phyloP scores from a whole-genome alignment of 1,284 basidiomycete genomes.

The Microbotryomycetes sp. region DNA sequence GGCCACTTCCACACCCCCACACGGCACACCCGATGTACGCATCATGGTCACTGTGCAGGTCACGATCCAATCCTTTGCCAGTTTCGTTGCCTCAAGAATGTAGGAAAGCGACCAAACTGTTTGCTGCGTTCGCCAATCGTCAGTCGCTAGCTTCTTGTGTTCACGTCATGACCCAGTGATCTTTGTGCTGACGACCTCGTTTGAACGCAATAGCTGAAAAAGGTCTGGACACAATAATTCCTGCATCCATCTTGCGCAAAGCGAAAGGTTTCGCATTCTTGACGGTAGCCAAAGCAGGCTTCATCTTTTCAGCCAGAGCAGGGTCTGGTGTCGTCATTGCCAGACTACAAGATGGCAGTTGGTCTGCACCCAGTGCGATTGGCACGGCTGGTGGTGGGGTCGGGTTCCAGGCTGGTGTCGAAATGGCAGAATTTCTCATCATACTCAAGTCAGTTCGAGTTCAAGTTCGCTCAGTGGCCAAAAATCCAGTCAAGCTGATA shows the following conservation, averaged over 20 bases:
- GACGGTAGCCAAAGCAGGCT: constrained; percentile 46
- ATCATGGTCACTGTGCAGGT: not conserved
- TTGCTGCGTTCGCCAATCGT: constrained; percentile 21
- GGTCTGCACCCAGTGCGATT: constrained; percentile 91
- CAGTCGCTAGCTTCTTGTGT: constrained; percentile 30
- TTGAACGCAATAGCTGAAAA: constrained; percentile 13
- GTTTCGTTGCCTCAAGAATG: constrained; percentile 50
- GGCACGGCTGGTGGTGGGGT: constrained; percentile 75
- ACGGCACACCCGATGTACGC: not conserved
- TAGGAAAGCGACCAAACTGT: constrained; percentile 50
- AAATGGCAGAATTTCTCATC: constrained; percentile 81
- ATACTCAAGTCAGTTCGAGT: constrained; percentile 69
- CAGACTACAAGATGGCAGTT: constrained; percentile 76
- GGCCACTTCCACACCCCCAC: not conserved
- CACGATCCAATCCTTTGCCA: constrained; percentile 39
- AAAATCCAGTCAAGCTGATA: not conserved
- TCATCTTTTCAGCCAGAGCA: constrained; percentile 56
- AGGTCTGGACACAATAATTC: constrained; percentile 42
- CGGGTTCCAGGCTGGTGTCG: constrained; percentile 61
- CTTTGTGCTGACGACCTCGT: constrained; percentile 12
- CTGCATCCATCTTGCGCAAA: constrained; percentile 53
- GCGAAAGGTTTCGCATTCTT: constrained; percentile 53
- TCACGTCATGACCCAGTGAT: not conserved
- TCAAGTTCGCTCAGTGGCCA: constrained; percentile 47
- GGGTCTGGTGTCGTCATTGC: constrained; percentile 92